A percentile compares a stretch with the other conserved stretches of the same genome.
Conservation (phyloP, 352 stramenopile genomes). For the Phytophthora podocarpi region DNA sequence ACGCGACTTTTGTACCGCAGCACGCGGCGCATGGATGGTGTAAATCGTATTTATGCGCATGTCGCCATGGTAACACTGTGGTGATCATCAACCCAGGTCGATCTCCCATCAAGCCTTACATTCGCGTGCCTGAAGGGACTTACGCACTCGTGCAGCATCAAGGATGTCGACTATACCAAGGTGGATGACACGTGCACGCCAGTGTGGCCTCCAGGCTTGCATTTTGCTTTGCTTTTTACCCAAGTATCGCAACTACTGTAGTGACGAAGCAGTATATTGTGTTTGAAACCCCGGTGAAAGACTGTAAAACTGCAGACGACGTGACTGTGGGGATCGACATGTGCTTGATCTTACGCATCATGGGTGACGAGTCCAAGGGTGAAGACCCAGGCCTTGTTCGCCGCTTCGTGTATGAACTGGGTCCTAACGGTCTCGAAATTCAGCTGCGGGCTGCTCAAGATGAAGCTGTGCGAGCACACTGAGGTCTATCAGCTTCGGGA, state of each 20-base stretch:
- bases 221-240: slow-evolving; percentile 74
- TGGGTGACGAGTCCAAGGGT: slow-evolving; percentile 80
- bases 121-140: slow-evolving; percentile 88
- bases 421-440: slow-evolving; percentile 80
- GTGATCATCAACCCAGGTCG: slow-evolving; percentile 77
- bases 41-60: slow-evolving; percentile 79
- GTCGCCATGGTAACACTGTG: slow-evolving; percentile 82
- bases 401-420: slow-evolving; percentile 90
- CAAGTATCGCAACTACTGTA: slow-evolving; percentile 86
- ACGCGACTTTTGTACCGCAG: slow-evolving; percentile 70
- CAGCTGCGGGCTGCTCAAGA: slow-evolving; percentile 85
- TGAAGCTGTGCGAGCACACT: slow-evolving; percentile 87
- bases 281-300: slow-evolving; percentile 89
- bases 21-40: slow-evolving; percentile 64
- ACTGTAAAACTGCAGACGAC: slow-evolving; percentile 89
- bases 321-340: slow-evolving; percentile 90
- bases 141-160: slow-evolving; percentile 90
- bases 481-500: slow-evolving; percentile 87
- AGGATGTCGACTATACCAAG: slow-evolving; percentile 68
- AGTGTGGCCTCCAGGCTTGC: slow-evolving; percentile 83
- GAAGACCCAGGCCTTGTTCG: slow-evolving; percentile 87
- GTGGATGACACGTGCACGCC: slow-evolving; percentile 47
- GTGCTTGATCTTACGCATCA: slow-evolving; percentile 88
- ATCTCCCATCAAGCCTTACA: slow-evolving; percentile 71
- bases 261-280: slow-evolving; percentile 91